A percentile compares a stretch with the other conserved stretches of the same genome.
phyloP scores from a whole-genome alignment of 2,329 filamentous ascomycete species.

The Thelonectria discophora region DNA sequence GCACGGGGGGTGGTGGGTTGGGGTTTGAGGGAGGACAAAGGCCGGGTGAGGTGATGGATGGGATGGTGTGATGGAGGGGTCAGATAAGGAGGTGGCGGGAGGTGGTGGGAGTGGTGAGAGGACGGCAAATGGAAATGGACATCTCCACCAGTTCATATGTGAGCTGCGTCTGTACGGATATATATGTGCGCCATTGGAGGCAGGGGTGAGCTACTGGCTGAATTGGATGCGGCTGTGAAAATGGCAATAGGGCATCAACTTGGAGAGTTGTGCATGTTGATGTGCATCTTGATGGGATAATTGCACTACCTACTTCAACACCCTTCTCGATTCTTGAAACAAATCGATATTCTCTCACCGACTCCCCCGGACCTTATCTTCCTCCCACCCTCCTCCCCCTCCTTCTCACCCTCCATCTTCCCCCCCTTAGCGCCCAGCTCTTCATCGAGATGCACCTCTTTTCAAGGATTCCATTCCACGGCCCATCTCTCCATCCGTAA shows the following conservation, averaged over 20 bases:
- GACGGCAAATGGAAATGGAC: background rate
- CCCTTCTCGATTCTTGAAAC: no score
- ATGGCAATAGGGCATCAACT: no score
- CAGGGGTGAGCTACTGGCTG: conserved; percentile 11
- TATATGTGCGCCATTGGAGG: conserved; percentile 12
- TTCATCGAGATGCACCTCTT: conserved; percentile 14
- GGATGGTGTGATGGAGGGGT: background rate
- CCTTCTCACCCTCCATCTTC: conserved; percentile 4
- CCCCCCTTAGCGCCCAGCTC: conserved; percentile 8
- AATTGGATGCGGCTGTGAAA: background rate
- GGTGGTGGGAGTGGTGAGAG: background rate
- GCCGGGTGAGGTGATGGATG: background rate
- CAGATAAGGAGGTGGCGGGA: background rate
- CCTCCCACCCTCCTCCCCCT: conserved; percentile 8
- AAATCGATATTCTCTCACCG: no score
- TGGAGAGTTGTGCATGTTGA: no score
- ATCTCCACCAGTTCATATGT: conserved; percentile 19
- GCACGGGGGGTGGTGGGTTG: conserved; percentile 9
- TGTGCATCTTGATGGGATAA: no score
- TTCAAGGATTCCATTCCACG: conserved; percentile 2
- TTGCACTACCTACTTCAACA: no score
- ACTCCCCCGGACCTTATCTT: conserved; percentile 37
- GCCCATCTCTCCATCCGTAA: background rate
- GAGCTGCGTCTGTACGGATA: conserved; percentile 9
- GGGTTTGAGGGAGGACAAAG: conserved; percentile 19